These are phyloP conservation scores for Neoboletus subvelutipes DNA, from an alignment of 768 basidiomycete species.

Conservation along the genomic window DNA sequence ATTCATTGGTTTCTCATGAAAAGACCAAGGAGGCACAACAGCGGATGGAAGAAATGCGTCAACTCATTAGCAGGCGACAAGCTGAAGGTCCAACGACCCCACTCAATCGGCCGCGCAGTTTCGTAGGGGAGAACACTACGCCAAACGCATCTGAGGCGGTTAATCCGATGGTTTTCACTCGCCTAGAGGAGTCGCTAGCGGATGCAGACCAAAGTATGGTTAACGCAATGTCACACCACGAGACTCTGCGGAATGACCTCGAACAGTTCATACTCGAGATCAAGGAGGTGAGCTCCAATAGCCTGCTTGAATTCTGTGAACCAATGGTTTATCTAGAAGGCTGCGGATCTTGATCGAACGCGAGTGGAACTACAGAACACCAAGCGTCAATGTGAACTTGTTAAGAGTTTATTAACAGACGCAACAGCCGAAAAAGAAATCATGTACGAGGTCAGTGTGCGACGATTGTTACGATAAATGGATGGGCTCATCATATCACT, in stretches of 20 bases:
- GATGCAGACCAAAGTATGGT: conserved; percentile 60
- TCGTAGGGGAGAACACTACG: conserved; percentile 21
- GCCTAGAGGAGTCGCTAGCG: conserved; percentile 49
- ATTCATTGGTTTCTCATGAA: conserved; percentile 27
- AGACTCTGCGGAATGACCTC: conserved; percentile 52
- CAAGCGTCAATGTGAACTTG: conserved; percentile 73
- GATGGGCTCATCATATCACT: conserved; percentile 1
- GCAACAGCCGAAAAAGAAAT: conserved; percentile 86
- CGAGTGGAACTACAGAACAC: conserved; percentile 65
- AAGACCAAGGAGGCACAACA: conserved; percentile 76
- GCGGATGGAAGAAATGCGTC: conserved; percentile 82
- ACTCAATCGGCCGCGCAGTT: conserved; percentile 45
- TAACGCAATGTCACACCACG: conserved; percentile 53
- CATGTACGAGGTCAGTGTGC: conserved; percentile 78
- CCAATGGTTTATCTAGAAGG: conserved; percentile 43
- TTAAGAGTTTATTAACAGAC: conserved; percentile 75
- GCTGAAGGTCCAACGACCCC: conserved; percentile 45
- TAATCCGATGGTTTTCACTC: conserved; percentile 10
- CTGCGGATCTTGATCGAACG: conserved; percentile 59
- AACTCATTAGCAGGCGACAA: conserved; percentile 62
- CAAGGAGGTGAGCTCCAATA: conserved; percentile 49
- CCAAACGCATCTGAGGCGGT: conserved; percentile 21
- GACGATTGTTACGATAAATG: not conserved
- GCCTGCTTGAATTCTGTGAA: not conserved
- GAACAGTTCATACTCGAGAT: conserved; percentile 49